phyloP scores from a whole-genome alignment of 331 rosid genomes.

The Malus hybrid region DNA sequence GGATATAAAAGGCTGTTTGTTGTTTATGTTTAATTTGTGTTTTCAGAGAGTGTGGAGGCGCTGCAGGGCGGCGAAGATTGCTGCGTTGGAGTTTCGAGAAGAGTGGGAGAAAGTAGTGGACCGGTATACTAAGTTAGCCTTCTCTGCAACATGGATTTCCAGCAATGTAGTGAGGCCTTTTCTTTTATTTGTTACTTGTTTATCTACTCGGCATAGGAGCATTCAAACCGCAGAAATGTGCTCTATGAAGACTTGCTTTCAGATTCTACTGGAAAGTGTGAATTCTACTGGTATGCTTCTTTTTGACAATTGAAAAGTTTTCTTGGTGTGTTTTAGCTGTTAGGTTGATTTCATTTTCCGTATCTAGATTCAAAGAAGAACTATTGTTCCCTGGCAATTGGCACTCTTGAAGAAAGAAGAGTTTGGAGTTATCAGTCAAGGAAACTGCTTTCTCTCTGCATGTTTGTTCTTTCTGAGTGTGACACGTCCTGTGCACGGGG shows the following conservation, averaged over 20 bases:
- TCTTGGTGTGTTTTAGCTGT: not conserved
- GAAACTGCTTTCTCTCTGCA: conserved; percentile 54
- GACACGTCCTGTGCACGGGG: conserved; percentile 29
- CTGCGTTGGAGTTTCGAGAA: conserved; percentile 59
- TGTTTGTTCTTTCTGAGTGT: conserved; percentile 61
- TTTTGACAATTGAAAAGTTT: not conserved
- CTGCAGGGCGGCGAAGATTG: conserved; percentile 43
- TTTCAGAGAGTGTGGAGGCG: conserved; percentile 89
- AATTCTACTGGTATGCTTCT: conserved; percentile 53
- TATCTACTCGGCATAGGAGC: conserved; percentile 35
- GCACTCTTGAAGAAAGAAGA: conserved; percentile 70
- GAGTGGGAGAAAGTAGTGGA: conserved; percentile 69
- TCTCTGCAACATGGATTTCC: conserved; percentile 48
- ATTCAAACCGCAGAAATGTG: conserved; percentile 28
- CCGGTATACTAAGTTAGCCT: conserved; percentile 21
- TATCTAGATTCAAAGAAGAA: conserved; percentile 53
- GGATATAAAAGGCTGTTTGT: not conserved
- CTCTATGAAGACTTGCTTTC: conserved; percentile 58
- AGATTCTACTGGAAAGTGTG: conserved; percentile 67
- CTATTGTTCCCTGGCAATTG: conserved; percentile 65
- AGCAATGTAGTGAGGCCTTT: conserved; percentile 67
- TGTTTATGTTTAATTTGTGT: conserved; percentile 3
- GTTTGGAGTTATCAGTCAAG: conserved; percentile 67
- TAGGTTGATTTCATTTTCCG: not conserved
- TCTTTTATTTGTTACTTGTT: conserved; percentile 56